Percentiles rank a stretch among this genome's conserved stretches.
phyloP scores from a whole-genome alignment of 495 filamentous ascomycete genomes.

The Letharia columbiana region DNA sequence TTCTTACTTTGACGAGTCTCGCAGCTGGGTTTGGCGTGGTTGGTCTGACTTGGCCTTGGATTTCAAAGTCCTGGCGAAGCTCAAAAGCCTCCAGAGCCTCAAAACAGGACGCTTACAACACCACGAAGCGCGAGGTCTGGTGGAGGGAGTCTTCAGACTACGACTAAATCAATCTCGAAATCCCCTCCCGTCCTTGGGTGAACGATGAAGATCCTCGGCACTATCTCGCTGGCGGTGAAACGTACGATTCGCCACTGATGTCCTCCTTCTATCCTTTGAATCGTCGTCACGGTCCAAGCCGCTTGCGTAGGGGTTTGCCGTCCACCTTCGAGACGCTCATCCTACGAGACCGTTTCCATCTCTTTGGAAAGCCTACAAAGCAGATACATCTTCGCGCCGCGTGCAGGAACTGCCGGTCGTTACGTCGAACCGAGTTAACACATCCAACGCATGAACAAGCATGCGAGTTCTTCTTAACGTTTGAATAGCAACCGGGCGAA shows the following conservation, averaged over 20 bases:
- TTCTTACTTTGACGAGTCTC: not conserved
- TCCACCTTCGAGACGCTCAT: not conserved
- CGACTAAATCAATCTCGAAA: not conserved
- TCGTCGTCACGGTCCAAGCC: not conserved
- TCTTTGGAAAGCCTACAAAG: not conserved
- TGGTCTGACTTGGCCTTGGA: not conserved
- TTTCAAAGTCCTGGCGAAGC: not conserved
- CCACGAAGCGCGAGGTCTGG: not conserved
- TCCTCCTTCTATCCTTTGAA: not conserved
- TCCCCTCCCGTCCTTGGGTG: not conserved
- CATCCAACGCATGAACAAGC: slow-evolving; percentile 1
- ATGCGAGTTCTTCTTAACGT: not conserved
- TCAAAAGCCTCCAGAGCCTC: not conserved
- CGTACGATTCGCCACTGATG: not conserved
- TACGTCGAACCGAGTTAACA: not conserved
- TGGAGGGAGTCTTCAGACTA: not conserved
- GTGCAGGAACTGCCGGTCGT: not conserved
- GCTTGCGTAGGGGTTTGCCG: not conserved
- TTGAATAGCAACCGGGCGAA: not conserved
- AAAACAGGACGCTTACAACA: not conserved
- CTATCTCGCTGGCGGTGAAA: not conserved
- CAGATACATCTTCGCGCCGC: not conserved
- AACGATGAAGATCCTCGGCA: not conserved
- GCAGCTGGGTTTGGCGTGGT: not conserved
- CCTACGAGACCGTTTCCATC: not conserved